Evolutionary conservation across 2,329 filamentous ascomycete species (phyloP).

Genomic region (Clonostachys chloroleuca): DNA sequence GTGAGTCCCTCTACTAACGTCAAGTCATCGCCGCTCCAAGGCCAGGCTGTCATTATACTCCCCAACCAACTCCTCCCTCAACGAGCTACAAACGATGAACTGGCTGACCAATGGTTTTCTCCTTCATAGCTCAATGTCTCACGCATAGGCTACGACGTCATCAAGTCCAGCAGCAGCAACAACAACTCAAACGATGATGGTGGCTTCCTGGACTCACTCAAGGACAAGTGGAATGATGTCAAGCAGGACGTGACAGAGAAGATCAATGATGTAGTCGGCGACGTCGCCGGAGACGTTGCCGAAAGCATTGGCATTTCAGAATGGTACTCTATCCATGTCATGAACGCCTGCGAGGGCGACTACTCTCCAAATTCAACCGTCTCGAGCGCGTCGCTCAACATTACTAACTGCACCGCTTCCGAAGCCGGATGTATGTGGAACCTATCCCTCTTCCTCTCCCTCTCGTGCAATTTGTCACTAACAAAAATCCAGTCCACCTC

Average conservation of each 20-base stretch:
- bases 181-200: constrained; percentile 14
- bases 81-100: not conserved
- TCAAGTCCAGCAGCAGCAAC: constrained; percentile 9
- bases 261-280: constrained; percentile 31
- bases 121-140: constrained; percentile 27
- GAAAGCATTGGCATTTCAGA: constrained; percentile 39
- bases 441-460: not conserved
- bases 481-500: constrained; percentile 22
- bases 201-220: constrained; percentile 18
- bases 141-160: constrained; percentile 26
- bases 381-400: constrained; percentile 28
- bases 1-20: constrained; percentile 13
- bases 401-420: constrained; percentile 37
- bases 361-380: constrained; percentile 37
- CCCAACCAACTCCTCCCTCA: not conserved
- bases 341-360: constrained; percentile 39
- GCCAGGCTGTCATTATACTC: no score
- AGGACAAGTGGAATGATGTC: constrained; percentile 19
- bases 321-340: constrained; percentile 48
- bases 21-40: no score
- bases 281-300: constrained; percentile 31
- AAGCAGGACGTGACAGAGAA: constrained; percentile 26
- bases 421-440: constrained; percentile 27
- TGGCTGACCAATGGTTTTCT: constrained; percentile 1
- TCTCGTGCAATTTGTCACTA: not conserved